phyloP scores from a whole-genome alignment of 169 alveolate species.

The Plasmodium yoelii region DNA sequence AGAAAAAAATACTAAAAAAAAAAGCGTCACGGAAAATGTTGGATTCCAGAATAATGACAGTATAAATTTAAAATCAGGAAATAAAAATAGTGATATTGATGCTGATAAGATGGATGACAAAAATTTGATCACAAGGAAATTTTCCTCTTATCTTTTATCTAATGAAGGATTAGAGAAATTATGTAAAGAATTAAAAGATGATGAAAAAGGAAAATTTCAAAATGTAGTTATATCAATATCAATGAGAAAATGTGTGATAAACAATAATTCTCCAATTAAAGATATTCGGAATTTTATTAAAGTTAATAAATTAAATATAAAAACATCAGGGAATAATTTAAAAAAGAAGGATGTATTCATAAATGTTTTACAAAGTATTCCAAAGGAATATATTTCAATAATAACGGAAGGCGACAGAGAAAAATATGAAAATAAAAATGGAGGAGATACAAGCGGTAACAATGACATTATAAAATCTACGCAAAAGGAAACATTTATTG shows the following conservation, averaged over 20 bases:
- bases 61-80: background rate
- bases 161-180: conserved; percentile 27
- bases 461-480: background rate
- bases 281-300: conserved; percentile 85
- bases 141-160: conserved; percentile 24
- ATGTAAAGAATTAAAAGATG: conserved; percentile 58
- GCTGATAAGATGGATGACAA: background rate
- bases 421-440: no score
- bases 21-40: background rate
- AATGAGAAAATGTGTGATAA: conserved; percentile 77
- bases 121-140: background rate
- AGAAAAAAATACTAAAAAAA: background rate
- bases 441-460: background rate
- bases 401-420: background rate
- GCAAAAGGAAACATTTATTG: background rate
- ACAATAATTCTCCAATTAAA: conserved; percentile 78
- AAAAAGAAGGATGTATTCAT: conserved; percentile 79
- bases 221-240: conserved; percentile 31
- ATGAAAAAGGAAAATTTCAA: conserved; percentile 12
- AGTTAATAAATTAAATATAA: conserved; percentile 81
- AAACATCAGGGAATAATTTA: conserved; percentile 86
- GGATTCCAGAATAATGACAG: background rate
- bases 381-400: conserved; percentile 73
- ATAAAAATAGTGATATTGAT: background rate
- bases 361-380: conserved; percentile 78